These are phyloP conservation scores for Zasmidium cellare DNA, from an alignment of 2,329 filamentous ascomycete species.

Conservation along the genomic window DNA sequence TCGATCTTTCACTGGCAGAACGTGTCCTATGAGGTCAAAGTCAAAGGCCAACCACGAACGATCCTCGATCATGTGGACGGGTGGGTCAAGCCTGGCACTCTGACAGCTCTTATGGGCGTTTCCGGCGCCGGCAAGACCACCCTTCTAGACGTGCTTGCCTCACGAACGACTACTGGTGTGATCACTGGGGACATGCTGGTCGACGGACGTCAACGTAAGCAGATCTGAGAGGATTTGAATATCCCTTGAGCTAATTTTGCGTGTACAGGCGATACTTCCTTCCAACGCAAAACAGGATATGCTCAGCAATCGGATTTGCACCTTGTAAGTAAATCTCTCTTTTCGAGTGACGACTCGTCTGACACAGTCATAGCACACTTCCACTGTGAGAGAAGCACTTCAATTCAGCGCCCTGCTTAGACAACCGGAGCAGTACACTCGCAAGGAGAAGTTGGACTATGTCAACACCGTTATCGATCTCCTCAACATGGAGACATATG, in stretches of 20 bases:
- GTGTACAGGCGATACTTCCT: conserved; percentile 37
- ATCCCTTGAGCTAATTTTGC: background rate
- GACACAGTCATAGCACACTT: conserved; percentile 53
- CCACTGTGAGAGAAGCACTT: conserved; percentile 83
- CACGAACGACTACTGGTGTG: conserved; percentile 82
- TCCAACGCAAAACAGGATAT: conserved; percentile 88
- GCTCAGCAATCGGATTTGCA: conserved; percentile 92
- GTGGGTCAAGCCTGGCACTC: conserved; percentile 87
- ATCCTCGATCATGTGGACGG: conserved; percentile 84
- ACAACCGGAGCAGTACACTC: conserved; percentile 70
- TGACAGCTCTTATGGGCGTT: conserved; percentile 87
- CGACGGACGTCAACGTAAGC: conserved; percentile 70
- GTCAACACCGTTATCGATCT: conserved; percentile 88
- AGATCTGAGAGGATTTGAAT: background rate
- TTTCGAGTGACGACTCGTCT: background rate
- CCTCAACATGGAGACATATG: conserved; percentile 83
- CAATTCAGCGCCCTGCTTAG: conserved; percentile 81
- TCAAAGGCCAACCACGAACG: conserved; percentile 71
- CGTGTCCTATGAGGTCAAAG: conserved; percentile 74
- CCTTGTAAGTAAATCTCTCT: conserved; percentile 41
- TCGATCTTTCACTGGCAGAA: conserved; percentile 83
- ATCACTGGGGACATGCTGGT: conserved; percentile 82
- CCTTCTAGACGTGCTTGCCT: conserved; percentile 79
- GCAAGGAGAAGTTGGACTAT: conserved; percentile 77
- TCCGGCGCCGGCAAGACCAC: conserved; percentile 90